Base-by-base conservation (phyloP, 83 land plant species). In the Isoetes engelmannii region DNA sequence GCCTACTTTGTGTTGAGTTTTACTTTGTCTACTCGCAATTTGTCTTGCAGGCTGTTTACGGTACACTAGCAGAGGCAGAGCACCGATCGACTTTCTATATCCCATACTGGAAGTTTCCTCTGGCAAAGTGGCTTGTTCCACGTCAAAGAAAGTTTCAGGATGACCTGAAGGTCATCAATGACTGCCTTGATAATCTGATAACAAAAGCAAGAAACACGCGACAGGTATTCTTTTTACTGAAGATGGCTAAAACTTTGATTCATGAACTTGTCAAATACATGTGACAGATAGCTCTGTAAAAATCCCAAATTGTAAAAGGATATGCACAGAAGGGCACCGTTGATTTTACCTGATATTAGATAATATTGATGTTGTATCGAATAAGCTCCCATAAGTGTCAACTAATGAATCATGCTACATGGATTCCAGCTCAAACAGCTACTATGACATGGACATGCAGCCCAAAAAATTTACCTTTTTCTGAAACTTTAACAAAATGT, bases 1-100 rank as follows among this genome's bases (percentile, higher is more conserved):
- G 13, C 55, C 17, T 15, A 12, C 55, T 51, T 15, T 51, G 15
- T 51, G 13, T 12, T 51, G 15, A 51, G 55, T 51, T 12, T 51
- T 51, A 51, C 17, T 51, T 51, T 12, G 3, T 51, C 1, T 51
- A 51, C 17, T 12, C 37, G 37, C 37, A 28, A 28, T 28, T 28
- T 28, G 0, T 28, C 44, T 63, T 68, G 4, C 79, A 93, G 98
- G 96, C 98, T 47, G 98, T 93, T 37, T 93, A 93, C 83, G 98
- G 98, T 55, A 93, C 98, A 47, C 81, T 93, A 69, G 90, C 81
- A 75, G 98, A 93, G 74, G 98, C 96, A 19, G 98, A 93, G 74
- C 98, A 93, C 54, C 69, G 98, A 70, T 93, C 98, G 18, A 93
- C 98, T 12, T 93, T 93, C 70, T 93, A 93, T 60, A 90, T 93